Evolutionary conservation across 2,329 filamentous ascomycete genomes (phyloP).

Genomic region (Colletotrichum lindemuthianum): DNA sequence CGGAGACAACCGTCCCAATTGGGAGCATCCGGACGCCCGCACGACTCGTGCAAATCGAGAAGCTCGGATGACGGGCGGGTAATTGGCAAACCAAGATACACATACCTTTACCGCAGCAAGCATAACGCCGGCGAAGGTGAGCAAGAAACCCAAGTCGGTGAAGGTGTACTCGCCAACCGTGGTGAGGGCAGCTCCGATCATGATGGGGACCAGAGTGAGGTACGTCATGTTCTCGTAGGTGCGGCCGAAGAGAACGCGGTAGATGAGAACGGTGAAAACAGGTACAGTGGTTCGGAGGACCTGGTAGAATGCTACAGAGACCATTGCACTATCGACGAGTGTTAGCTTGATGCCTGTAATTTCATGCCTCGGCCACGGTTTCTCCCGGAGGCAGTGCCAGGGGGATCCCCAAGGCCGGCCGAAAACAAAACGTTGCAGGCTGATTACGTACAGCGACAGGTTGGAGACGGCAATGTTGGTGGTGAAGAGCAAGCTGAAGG

Average conservation of each 20-base stretch:
- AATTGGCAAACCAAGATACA: conserved; percentile 4
- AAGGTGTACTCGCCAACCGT: conserved; percentile 72
- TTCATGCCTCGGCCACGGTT: conserved; percentile 2
- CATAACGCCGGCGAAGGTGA: conserved; percentile 64
- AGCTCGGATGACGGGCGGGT: conserved; percentile 19
- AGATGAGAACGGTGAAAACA: conserved; percentile 70
- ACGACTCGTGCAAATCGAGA: conserved; percentile 17
- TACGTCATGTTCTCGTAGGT: conserved; percentile 67
- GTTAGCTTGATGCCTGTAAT: conserved; percentile 19
- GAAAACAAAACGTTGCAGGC: background rate
- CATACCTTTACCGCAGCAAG: conserved; percentile 64
- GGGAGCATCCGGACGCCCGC: conserved; percentile 2
- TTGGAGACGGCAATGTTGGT: conserved; percentile 73
- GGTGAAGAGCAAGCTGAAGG: conserved; percentile 70
- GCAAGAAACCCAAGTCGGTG: conserved; percentile 64
- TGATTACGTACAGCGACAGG: conserved; percentile 60
- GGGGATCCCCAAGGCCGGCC: conserved; percentile 3
- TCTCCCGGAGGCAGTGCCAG: conserved; percentile 11
- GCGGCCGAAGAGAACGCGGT: conserved; percentile 64
- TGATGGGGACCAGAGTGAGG: conserved; percentile 68
- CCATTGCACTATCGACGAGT: conserved; percentile 53
- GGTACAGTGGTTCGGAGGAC: conserved; percentile 71
- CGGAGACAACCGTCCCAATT: conserved; percentile 24
- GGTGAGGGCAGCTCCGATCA: conserved; percentile 67
- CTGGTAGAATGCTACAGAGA: conserved; percentile 74